Base-by-base conservation (phyloP, 2,329 filamentous ascomycete genomes). In the Elsinoe ampelina region DNA sequence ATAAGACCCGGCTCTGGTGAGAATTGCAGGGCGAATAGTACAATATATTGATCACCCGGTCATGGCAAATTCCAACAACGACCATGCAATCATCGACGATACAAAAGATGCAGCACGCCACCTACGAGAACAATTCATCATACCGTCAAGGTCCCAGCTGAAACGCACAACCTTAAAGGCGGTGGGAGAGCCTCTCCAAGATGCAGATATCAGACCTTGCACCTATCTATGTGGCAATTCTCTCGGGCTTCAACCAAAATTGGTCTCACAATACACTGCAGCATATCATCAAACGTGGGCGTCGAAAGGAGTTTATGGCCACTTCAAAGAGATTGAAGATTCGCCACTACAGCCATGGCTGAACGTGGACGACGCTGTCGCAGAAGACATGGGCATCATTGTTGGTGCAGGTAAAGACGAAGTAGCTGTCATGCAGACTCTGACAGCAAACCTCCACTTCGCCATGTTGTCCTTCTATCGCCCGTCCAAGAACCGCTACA, bases 171-270 rank as follows among this genome's bases (percentile, higher is more conserved):
- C 77, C 0, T 69, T 87, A 8, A 30, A 59, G 55, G 36, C 36
- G 5, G 36, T 57, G 4, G 5, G 5, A 4, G 17, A 58, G 8
- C 34, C 57, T 2, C 70, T 65, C 6, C 58, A 59, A 17, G 62
- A 58, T 63, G 64, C 56, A 63, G 60, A 63, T 26, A 35, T 39
- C 26, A 72, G 76, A 26, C 72, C 74, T 48, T 80, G 78, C 58
- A 84, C 89, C 58, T 96, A 95, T 70, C 83, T 96, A 61, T 92
- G 89, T 62, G 91, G 91, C 57, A 95, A 95, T 73, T 95, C 89
- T 0, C 79, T 95, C 1, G 90, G 90, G 36, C 80, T 92, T 3
- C 90, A 95, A 69, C 89, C 91, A 43, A 82, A 80, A 60, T 79
- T 80, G 12, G 83, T 85, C 0, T 76, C 80, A 15, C 73, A 78